A percentile compares a stretch with the other conserved stretches of the same genome.
phyloP scores from a whole-genome alignment of 164 flowering plant genomes.

The Akebia trifoliata region DNA sequence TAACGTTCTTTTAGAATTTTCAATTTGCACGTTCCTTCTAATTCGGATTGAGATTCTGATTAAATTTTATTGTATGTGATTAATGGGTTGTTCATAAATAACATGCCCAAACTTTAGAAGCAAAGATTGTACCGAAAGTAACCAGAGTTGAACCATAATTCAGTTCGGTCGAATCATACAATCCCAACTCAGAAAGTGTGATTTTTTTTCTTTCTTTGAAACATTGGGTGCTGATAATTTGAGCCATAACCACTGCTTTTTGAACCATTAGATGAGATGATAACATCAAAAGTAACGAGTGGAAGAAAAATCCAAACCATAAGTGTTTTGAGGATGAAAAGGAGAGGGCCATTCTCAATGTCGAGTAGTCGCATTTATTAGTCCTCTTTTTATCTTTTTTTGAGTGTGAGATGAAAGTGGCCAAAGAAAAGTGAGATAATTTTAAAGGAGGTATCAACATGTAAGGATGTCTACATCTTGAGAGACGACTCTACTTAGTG shows the following conservation, averaged over 20 bases:
- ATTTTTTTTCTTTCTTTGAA: too few species aligned
- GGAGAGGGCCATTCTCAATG: slow-evolving; percentile 9
- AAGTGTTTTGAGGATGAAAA: slow-evolving; percentile 6
- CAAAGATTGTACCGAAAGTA: neutral
- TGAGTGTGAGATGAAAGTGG: slow-evolving; percentile 19
- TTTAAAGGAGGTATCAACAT: too few species aligned
- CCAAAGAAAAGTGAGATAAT: too few species aligned
- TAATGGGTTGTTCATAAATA: too few species aligned
- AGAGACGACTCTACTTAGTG: slow-evolving; percentile 14
- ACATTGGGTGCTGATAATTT: neutral
- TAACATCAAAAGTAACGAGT: neutral
- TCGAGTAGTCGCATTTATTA: slow-evolving; percentile 48
- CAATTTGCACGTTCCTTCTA: too few species aligned
- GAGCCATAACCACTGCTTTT: slow-evolving; percentile 6
- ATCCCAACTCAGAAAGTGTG: too few species aligned
- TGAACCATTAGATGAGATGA: neutral
- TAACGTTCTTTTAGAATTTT: too few species aligned
- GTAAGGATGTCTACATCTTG: slow-evolving; percentile 22
- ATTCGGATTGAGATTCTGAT: too few species aligned
- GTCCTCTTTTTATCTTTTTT: too few species aligned
- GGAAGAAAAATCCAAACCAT: neutral
- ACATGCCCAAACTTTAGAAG: neutral
- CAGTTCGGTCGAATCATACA: too few species aligned
- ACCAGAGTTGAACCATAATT: neutral
- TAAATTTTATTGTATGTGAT: too few species aligned